phyloP scores from a whole-genome alignment of 768 basidiomycete genomes.

The Lepiota brunneoincarnata region DNA sequence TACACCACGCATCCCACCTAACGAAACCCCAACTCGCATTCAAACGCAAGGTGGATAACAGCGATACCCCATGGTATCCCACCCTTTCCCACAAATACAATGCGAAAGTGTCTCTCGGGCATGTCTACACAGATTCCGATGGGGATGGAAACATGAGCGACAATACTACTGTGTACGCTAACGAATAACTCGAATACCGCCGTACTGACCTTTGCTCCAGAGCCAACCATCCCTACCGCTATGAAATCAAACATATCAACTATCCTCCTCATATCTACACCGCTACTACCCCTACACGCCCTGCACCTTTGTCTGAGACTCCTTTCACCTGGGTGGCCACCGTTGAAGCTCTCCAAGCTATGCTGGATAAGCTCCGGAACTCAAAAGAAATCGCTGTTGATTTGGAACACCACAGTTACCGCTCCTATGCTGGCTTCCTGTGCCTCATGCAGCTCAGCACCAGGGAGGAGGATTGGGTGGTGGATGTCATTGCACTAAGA shows the following conservation, averaged over 20 bases:
- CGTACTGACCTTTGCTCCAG: slow-evolving; percentile 18
- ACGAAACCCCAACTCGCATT: slow-evolving; percentile 83
- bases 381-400: slow-evolving; percentile 88
- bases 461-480: slow-evolving; percentile 78
- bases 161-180: slow-evolving; percentile 27
- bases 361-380: slow-evolving; percentile 66
- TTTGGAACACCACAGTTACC: slow-evolving; percentile 89
- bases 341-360: slow-evolving; percentile 45
- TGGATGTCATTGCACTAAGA: slow-evolving; percentile 77
- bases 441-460: slow-evolving; percentile 94
- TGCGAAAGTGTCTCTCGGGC: slow-evolving; percentile 79
- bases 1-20: slow-evolving; percentile 75
- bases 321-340: slow-evolving; percentile 74
- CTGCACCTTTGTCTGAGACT: slow-evolving; percentile 59
- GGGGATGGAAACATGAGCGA: slow-evolving; percentile 18
- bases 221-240: slow-evolving; percentile 74
- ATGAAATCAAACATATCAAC: slow-evolving; percentile 74
- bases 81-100: slow-evolving; percentile 76
- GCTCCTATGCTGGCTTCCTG: slow-evolving; percentile 83
- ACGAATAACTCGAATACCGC: neutral
- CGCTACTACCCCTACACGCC: slow-evolving; percentile 43
- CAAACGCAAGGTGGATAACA: slow-evolving; percentile 52
- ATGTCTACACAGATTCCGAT: slow-evolving; percentile 38
- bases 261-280: slow-evolving; percentile 69
- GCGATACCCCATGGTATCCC: slow-evolving; percentile 64